These are phyloP conservation scores for Calycina herbarum DNA, from an alignment of 2,329 filamentous ascomycete species.

Conservation along the genomic window DNA sequence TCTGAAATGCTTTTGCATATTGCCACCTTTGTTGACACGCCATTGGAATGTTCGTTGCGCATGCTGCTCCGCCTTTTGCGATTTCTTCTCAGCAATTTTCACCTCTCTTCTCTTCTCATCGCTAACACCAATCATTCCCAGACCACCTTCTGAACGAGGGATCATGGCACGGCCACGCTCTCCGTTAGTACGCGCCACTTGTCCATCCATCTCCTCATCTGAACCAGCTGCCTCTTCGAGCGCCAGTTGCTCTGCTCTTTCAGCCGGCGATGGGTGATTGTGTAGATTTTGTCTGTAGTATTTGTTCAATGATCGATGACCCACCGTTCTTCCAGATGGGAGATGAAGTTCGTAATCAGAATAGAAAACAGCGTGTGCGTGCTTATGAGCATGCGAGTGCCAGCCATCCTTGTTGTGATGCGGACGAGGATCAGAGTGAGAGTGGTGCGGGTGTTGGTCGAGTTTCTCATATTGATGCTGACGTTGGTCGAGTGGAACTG, in stretches of 20 bases:
- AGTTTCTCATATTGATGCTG: constrained; percentile 72
- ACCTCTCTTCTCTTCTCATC: constrained; percentile 74
- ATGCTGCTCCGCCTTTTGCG: constrained; percentile 63
- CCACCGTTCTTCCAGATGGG: constrained; percentile 83
- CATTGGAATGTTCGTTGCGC: constrained; percentile 65
- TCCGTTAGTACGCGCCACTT: constrained; percentile 41
- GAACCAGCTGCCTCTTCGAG: constrained; percentile 55
- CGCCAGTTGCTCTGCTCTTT: constrained; percentile 67
- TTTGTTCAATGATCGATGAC: constrained; percentile 80
- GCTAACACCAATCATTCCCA: constrained; percentile 75
- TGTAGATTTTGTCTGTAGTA: constrained; percentile 94
- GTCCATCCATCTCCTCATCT: constrained; percentile 43
- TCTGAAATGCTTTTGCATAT: constrained; percentile 67
- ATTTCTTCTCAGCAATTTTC: constrained; percentile 65
- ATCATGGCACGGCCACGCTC: constrained; percentile 56
- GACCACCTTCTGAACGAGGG: constrained; percentile 68
- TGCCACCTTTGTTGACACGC: constrained; percentile 70
- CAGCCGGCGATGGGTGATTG: constrained; percentile 76
- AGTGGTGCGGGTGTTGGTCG: constrained; percentile 73
- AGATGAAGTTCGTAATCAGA: constrained; percentile 94
- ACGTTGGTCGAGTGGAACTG: constrained; percentile 73
- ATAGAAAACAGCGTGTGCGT: constrained; percentile 73
- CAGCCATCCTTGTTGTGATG: constrained; percentile 76
- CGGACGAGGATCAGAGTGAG: constrained; percentile 66
- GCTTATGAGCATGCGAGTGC: constrained; percentile 80